phyloP scores from a whole-genome alignment of 1,284 basidiomycete species.

The Tetrapyrgos nigripes region DNA sequence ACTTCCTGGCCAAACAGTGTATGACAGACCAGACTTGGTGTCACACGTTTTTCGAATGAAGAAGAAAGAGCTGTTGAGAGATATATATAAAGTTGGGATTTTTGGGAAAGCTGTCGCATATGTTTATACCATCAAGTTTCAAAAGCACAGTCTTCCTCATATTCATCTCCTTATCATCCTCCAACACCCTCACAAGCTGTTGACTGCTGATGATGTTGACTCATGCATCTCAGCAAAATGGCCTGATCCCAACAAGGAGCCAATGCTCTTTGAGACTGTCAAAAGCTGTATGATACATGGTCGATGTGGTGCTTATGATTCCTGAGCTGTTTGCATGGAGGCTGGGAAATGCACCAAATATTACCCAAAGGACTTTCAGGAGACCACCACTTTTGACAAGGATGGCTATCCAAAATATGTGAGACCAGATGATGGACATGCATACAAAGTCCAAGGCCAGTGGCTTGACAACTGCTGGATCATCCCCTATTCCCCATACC shows the following conservation, averaged over 20 bases:
- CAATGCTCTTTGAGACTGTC: constrained; percentile 30
- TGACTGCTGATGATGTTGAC: constrained; percentile 42
- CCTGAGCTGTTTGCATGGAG: constrained; percentile 39
- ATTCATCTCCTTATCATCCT: constrained; percentile 53
- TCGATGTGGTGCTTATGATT: constrained; percentile 33
- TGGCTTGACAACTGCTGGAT: constrained; percentile 38
- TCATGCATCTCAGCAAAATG: constrained; percentile 42
- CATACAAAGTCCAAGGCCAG: constrained; percentile 27
- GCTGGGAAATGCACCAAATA: constrained; percentile 46
- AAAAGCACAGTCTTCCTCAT: constrained; percentile 56
- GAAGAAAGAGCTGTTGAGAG: constrained; percentile 40
- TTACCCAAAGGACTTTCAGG: constrained; percentile 46
- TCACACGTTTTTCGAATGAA: constrained; percentile 53
- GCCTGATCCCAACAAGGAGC: constrained; percentile 39
- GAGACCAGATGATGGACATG: constrained; percentile 38
- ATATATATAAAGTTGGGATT: constrained; percentile 30
- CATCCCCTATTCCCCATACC: constrained; percentile 41
- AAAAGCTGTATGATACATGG: constrained; percentile 42
- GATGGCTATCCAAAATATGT: constrained; percentile 47
- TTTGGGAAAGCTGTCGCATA: constrained; percentile 37
- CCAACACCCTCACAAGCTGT: constrained; percentile 32
- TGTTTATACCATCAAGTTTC: constrained; percentile 56
- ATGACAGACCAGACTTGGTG: constrained; percentile 54
- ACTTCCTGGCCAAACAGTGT: constrained; percentile 43
- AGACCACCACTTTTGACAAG: constrained; percentile 38